These are phyloP conservation scores for Mycena filopes DNA, from an alignment of 768 basidiomycete genomes.

Conservation along the genomic window DNA sequence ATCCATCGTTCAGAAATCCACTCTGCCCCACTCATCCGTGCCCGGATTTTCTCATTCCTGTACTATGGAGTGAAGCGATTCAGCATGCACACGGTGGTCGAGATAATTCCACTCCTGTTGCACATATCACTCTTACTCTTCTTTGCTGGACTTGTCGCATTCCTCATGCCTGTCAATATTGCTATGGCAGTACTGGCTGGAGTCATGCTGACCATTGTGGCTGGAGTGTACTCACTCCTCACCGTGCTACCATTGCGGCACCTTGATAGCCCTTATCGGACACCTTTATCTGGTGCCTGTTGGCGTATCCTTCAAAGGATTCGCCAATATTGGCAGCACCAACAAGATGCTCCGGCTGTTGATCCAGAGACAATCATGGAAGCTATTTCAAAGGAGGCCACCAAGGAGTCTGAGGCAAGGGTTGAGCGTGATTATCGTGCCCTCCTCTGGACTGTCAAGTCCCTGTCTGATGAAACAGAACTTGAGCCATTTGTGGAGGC, in stretches of 20 bases:
- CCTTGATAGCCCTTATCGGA: conserved; percentile 27
- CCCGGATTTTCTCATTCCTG: no score
- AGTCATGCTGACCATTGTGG: conserved; percentile 5
- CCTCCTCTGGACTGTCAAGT: not conserved
- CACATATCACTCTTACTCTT: no score
- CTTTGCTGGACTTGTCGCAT: conserved; percentile 9
- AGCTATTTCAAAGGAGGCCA: no score
- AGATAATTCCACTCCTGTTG: no score
- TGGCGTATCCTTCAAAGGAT: conserved; percentile 11
- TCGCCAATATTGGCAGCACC: not conserved
- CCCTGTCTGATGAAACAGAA: not conserved
- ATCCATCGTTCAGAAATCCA: no score
- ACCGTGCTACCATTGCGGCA: conserved; percentile 23
- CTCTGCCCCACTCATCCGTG: no score
- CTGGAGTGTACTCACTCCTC: conserved; percentile 19
- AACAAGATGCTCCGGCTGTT: no score
- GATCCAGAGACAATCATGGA: no score
- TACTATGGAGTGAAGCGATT: no score
- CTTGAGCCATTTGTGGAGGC: conserved; percentile 3
- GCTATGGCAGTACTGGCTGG: conserved; percentile 14
- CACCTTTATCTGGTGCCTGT: conserved; percentile 20
- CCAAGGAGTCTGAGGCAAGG: not conserved
- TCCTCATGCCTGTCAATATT: conserved; percentile 10
- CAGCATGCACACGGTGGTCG: no score
- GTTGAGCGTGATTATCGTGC: not conserved